Evolutionary conservation across 2,329 filamentous ascomycete species (phyloP), one percentile per base, ranked within the genome.

Genomic region (Chaetothyriales sp.): DNA sequence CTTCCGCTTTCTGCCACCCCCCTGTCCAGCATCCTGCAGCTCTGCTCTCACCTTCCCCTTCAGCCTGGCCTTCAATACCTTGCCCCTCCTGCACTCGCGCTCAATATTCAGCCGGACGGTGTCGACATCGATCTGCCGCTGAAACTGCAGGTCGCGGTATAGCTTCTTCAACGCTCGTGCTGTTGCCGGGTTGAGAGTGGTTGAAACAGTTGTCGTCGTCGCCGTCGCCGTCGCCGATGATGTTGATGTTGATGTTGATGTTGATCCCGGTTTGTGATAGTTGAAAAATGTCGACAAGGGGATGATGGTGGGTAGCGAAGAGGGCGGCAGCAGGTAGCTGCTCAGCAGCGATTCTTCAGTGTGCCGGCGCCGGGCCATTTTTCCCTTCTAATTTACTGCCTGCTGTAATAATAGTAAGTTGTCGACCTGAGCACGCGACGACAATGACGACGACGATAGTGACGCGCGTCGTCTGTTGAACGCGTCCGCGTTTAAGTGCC

Each of bases 131-230:
- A 75, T 73, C 54, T 81, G 79, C 50, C 87, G 79, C 63, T 88
- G 78, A 53, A 80, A 75, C 61, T 92, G 84, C 2, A 94, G 74
- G 64, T 92, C 84, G 46, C 84, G 79, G 64, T 93, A 94, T 4
- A 95, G 73, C 0, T 74, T 71, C 51, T 79, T 78, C 46, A 90
- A 74, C 51, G 83, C 79, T 0, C 83, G 77, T 46, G 81, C 82
- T 20, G 74, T 70, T 53, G 81, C 82, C 47, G 81, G 72, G 42
- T 77, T 67, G 48, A 75, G 77, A 18, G 49, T 28, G 22, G 49
- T 9, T 10, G 36, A 44, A 9, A 26, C n/a, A n/a, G n/a, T n/a
- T n/a, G n/a, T n/a, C n/a, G n/a, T n/a, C n/a, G n/a, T n/a, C n/a
- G n/a, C n/a, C n/a, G n/a, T n/a, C n/a, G n/a, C n/a, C n/a, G n/a